Base-by-base conservation (phyloP, 2,329 filamentous ascomycete species). In the Myriosclerotinia scirpicola region DNA sequence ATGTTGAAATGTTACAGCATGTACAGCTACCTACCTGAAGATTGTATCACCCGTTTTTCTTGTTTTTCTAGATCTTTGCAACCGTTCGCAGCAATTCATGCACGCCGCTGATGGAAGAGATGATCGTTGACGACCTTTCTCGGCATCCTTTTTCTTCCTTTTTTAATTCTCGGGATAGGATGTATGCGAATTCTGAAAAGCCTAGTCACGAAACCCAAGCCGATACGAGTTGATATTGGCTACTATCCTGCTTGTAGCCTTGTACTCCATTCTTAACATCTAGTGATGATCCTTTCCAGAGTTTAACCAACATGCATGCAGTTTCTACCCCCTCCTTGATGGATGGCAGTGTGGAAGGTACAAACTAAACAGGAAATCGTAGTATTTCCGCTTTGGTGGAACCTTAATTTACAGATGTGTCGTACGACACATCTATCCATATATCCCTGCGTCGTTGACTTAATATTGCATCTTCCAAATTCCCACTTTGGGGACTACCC, bases 231-330 rank as follows among this genome's bases (percentile, higher is more conserved):
- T 34, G 20, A 50, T 22, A 17, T 50, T 22, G 34, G 6, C 44
- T 22, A 26, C 34, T 50, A 50, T 61, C 58, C 44, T 61, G 20
- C 58, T 61, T 34, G 30, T 34, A 34, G 30, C 30, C 30, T 44
- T 61, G 44, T 61, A 50, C 46, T 26, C 58, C 14, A 20, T 26
- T 52, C 48, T 52, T 38, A 7, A 26, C 44, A 50, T 61, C 58
- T 12, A 61, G 58, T 61, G 58, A 61, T 61, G 58, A 61, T 50
- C 58, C 44, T 38, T 61, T 26, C 58, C 58, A 26, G 17, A 38
- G 30, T 50, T 61, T 5, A 61, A 52, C 44, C 12, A 38, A 48
- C n/a, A 20, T 40, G 44, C 56, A 60, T 50, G 11, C 46, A 50
- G 38, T 36, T 5, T 52, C 44, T 40, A 38, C 34, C 34, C 58